These are phyloP conservation scores for Vanderwaltozyma tropicalis DNA, from an alignment of 805 yeast genomes.

Conservation along the genomic window DNA sequence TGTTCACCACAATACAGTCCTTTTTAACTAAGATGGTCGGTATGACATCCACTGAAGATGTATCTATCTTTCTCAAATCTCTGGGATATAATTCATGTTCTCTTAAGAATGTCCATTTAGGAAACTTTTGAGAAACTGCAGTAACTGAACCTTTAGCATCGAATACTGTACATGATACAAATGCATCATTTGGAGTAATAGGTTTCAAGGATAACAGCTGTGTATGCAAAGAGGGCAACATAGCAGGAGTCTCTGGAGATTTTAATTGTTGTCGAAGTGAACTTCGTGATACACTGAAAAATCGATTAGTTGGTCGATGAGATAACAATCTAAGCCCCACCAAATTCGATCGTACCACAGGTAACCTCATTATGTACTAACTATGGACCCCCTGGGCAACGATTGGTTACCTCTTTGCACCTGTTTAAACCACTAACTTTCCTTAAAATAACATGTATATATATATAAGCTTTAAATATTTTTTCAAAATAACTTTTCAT, in stretches of 20 bases:
- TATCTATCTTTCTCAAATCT: slow-evolving; percentile 73
- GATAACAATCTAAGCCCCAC: too few relatives aligned
- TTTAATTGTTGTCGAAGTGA: slow-evolving; percentile 6
- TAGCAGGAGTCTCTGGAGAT: too few relatives aligned
- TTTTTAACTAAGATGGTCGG: slow-evolving; percentile 80
- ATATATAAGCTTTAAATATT: too few relatives aligned
- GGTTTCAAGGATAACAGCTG: slow-evolving; percentile 29
- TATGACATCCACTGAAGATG: slow-evolving; percentile 68
- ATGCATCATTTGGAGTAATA: slow-evolving; percentile 35
- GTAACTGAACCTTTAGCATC: slow-evolving; percentile 63
- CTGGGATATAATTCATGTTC: slow-evolving; percentile 73
- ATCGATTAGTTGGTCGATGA: too few relatives aligned
- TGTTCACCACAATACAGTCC: slow-evolving; percentile 65
- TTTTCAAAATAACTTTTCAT: too few relatives aligned
- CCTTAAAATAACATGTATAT: too few relatives aligned
- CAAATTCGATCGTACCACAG: too few relatives aligned
- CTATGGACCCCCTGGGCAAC: too few relatives aligned
- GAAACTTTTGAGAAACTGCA: slow-evolving; percentile 70
- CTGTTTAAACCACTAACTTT: too few relatives aligned
- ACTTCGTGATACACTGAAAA: not conserved
- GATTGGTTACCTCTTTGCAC: too few relatives aligned
- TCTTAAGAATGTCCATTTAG: slow-evolving; percentile 63
- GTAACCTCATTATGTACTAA: too few relatives aligned
- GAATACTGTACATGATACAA: slow-evolving; percentile 70
- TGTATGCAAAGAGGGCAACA: too few relatives aligned